These are phyloP conservation scores for Pseudonitzschia multistriata DNA, from an alignment of 108 stramenopile species.

Conservation along the genomic window DNA sequence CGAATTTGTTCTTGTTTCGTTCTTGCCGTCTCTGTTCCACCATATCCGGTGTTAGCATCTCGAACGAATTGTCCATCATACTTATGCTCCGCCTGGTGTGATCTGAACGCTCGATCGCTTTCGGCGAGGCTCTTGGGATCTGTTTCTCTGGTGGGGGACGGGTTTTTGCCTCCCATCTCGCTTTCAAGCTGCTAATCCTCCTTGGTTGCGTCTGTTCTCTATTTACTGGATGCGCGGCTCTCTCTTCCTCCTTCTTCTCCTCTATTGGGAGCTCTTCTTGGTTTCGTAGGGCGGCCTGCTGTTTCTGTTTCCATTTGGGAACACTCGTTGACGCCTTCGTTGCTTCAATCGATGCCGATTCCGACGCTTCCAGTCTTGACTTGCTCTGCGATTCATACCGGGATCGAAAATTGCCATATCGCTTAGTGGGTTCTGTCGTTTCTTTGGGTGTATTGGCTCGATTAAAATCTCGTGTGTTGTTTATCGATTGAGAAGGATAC, in stretches of 20 bases:
- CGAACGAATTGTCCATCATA: slow-evolving; percentile 14
- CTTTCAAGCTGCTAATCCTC: slow-evolving; percentile 19
- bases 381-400: slow-evolving; percentile 14
- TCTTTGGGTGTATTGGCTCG: too few species aligned
- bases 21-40: slow-evolving; percentile 26
- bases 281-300: not conserved
- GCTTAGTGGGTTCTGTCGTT: not conserved
- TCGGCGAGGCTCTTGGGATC: not conserved
- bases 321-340: not conserved
- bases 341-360: not conserved
- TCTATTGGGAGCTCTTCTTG: not conserved
- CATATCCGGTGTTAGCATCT: slow-evolving; percentile 30
- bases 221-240: not conserved
- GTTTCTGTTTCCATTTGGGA: slow-evolving; percentile 1
- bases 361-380: slow-evolving; percentile 13
- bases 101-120: not conserved
- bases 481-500: not conserved
- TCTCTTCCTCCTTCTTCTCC: slow-evolving; percentile 40
- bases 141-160: not conserved
- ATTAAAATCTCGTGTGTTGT: too few species aligned
- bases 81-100: slow-evolving; percentile 3
- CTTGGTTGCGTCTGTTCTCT: not conserved
- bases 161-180: slow-evolving; percentile 23
- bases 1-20: slow-evolving; percentile 13
- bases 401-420: slow-evolving; percentile 19